Percentiles rank a stretch among this genome's conserved stretches.
These are phyloP conservation scores for Colletotrichum endophyticum DNA, from an alignment of 2,329 filamentous ascomycete genomes.

Conservation along the genomic window DNA sequence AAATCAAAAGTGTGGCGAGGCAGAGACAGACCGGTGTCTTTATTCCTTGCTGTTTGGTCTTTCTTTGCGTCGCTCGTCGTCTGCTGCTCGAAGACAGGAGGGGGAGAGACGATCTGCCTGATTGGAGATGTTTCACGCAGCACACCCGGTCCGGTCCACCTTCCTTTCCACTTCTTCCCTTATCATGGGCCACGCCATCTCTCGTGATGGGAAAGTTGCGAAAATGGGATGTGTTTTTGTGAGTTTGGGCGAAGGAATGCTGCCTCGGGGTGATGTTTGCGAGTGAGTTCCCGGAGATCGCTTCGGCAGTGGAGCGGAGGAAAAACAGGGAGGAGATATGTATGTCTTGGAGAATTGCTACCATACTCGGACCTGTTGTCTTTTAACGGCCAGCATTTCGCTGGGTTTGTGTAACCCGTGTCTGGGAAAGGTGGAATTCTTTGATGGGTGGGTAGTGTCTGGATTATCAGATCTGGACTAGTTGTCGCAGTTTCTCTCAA, in stretches of 20 bases:
- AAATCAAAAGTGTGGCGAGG: neutral
- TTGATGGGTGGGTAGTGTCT: neutral
- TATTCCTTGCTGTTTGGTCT: neutral
- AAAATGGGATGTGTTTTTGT: neutral
- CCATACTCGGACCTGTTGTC: neutral
- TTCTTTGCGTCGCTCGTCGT: neutral
- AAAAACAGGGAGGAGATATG: neutral
- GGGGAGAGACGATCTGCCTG: neutral
- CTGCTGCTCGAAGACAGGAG: neutral
- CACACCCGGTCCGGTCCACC: neutral
- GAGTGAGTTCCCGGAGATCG: neutral
- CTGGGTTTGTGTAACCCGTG: neutral
- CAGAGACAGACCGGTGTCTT: neutral
- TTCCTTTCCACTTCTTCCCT: neutral
- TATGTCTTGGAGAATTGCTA: neutral
- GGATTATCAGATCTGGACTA: neutral
- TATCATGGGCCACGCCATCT: neutral
- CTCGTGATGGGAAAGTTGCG: slow-evolving; percentile 3
- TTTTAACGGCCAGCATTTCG: neutral
- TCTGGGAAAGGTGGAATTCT: neutral
- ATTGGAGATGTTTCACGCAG: slow-evolving; percentile 13
- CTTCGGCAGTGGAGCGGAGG: neutral
- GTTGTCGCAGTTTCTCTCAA: neutral
- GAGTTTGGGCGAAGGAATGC: neutral
- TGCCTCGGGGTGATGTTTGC: neutral